Evolutionary conservation across 169 alveolate genomes (phyloP), one percentile per base, ranked within the genome.

Genomic region (Eimeria sp.): DNA sequence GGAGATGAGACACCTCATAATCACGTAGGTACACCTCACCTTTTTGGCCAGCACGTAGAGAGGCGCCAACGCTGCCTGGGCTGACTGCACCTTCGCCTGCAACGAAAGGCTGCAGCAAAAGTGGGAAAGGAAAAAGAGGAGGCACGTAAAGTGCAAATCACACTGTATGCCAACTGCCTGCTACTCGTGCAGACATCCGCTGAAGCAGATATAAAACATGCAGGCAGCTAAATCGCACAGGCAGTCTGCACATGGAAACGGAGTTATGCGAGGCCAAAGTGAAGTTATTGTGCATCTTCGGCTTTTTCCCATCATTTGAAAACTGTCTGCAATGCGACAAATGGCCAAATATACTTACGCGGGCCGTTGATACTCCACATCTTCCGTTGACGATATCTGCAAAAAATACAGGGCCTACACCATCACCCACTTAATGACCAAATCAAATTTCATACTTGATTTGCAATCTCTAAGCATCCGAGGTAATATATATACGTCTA

Each of bases 31-130:
- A 14, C 27, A 75, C 58, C 63, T 54, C 70, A 91, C 95, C 91
- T 91, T 91, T 61, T 58, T 75, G n/a, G 95, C 95, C 73, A 91
- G 30, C 9, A 73, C 67, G 72, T 57, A 91, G 67, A 91, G 95
- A 5, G 95, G 95, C 13, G 95, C 95, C 51, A 91, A 63, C 47
- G 95, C 95, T 7, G 91, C 91, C 47, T 91, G 95, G 13, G 95
- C 95, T 4, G 87, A 83, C 83, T 91, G 95, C 49, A 91, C 91
- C 91, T 91, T 91, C 57, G 95, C 95, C 49, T 91, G 89, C 57
- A 91, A 40, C 47, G 91, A 73, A 45, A 91, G 87, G 63, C 95
- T 91, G 95, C 65, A 75, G 78, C 78, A n/a, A 67, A n/a, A 14
- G 7, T 6, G 14, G 9, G 22, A 30, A n/a, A 67, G 22, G 25